phyloP scores from a whole-genome alignment of 257 asterid genomes.

The Verbascum thapsus region DNA sequence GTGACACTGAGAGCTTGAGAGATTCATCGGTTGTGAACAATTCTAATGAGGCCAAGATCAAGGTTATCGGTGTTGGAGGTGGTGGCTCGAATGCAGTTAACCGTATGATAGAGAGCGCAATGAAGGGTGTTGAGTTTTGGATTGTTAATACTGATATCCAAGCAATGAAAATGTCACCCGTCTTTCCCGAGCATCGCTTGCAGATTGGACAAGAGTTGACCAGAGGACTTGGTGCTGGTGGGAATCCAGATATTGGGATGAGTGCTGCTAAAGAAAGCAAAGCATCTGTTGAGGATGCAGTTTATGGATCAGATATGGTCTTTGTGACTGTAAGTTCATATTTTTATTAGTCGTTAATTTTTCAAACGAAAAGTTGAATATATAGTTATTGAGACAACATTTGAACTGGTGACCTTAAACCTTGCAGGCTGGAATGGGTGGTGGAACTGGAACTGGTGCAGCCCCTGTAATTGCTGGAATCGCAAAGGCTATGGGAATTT shows the following conservation, averaged over 20 bases:
- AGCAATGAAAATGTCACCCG: constrained; percentile 95
- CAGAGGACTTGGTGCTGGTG: constrained; percentile 99
- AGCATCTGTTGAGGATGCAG: constrained; percentile 79
- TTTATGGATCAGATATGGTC: constrained; percentile 69
- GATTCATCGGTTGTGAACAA: constrained; percentile 50
- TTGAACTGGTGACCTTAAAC: constrained; percentile 3
- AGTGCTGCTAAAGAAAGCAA: constrained; percentile 96
- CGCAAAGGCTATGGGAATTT: constrained; percentile 93
- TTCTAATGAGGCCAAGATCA: constrained; percentile 85
- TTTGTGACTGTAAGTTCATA: constrained; percentile 60
- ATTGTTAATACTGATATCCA: constrained; percentile 94
- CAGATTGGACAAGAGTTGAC: constrained; percentile 96
- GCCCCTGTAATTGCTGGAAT: constrained; percentile 96
- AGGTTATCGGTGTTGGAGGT: constrained; percentile 98
- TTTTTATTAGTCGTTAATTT: constrained; percentile 12
- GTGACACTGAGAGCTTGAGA: constrained; percentile 55
- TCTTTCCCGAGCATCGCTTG: constrained; percentile 63
- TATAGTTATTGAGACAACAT: not conserved
- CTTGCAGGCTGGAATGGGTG: constrained; percentile 99
- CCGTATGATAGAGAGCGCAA: constrained; percentile 95
- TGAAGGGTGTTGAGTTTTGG: constrained; percentile 99
- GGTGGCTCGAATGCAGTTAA: constrained; percentile 99
- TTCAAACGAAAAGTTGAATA: constrained; percentile 6
- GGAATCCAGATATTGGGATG: constrained; percentile 94
- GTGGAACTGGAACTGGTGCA: constrained; percentile 98